These are phyloP conservation scores for Ilex paraguariensis DNA, from an alignment of 305 asterid genomes.

Conservation along the genomic window DNA sequence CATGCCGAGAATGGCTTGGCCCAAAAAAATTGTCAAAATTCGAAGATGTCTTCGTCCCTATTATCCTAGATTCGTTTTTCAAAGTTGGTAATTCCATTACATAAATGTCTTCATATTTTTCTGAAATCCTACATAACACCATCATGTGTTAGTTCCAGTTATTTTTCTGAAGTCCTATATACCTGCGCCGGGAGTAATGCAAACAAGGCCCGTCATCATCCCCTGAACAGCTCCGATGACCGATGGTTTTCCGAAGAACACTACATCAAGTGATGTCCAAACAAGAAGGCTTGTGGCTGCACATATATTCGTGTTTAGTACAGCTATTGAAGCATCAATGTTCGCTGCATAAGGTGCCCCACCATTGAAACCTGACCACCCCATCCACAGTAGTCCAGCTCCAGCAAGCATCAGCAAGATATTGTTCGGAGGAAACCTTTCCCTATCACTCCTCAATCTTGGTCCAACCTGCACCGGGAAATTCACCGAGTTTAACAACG, in stretches of 20 bases:
- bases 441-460: constrained; percentile 59
- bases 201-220: constrained; percentile 76
- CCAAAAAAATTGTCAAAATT: no score
- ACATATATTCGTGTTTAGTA: constrained; percentile 59
- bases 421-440: constrained; percentile 68
- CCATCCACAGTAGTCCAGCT: constrained; percentile 80
- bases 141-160: no score
- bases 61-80: no score
- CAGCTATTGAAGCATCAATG: constrained; percentile 48
- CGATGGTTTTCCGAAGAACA: constrained; percentile 66
- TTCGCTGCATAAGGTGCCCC: constrained; percentile 79
- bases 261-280: constrained; percentile 70
- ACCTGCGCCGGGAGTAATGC: constrained; percentile 86
- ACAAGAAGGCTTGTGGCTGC: constrained; percentile 80
- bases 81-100: no score
- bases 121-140: no score
- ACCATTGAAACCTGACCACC: constrained; percentile 83
- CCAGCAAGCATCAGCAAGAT: constrained; percentile 73
- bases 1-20: no score
- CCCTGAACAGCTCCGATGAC: constrained; percentile 79
- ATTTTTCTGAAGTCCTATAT: no score
- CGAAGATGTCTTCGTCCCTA: no score
- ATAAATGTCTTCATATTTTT: no score
- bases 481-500: neutral
- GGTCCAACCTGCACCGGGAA: constrained; percentile 53